Evolutionary conservation across 2,329 filamentous ascomycete genomes (phyloP), one percentile per base, ranked within the genome.

Genomic region (Teratosphaeria destructans): DNA sequence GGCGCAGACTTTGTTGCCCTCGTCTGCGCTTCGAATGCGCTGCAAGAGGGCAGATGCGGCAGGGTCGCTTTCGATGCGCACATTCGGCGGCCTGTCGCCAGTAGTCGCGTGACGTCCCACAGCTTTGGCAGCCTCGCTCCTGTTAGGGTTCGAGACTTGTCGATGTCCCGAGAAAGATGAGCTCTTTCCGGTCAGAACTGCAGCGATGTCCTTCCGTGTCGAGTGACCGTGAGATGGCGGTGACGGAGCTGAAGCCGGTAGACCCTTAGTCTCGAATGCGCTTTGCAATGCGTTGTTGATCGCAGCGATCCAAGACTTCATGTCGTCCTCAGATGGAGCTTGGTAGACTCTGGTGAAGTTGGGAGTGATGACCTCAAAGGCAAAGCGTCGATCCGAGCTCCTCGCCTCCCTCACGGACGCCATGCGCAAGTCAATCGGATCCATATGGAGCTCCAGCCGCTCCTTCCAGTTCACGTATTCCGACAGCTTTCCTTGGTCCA

Each of bases 381-480:
- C 97, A 74, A 99, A 99, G 5, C 94, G 85, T 29, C 94, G 84
- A 68, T 99, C 95, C 1, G 92, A 90, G 72, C 95, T 96, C 27
- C 94, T 86, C 49, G 95, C 93, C 76, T 99, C 94, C 60, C 94
- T 85, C 16, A 99, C 95, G 16, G 94, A 97, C 10, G 94, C 94
- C 85, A 97, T 94, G 39, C 94, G 88, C 54, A 99, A 79, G 73
- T 99, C 95, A 65, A 99, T 97, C 0, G 94, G 94, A 1, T 97
- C 94, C 85, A 96, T 97, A 72, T 99, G 95, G 29, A 97, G 79
- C 74, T 99, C 94, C 27, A 99, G 82, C 72, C 85, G 93, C 72
- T 99, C 90, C 75, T 99, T 99, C 94, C 94, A 99, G 73, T 99
- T 97, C 72, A 92, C 96, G 75, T 99, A 99, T 71, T 99, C 94